Percentiles rank a stretch among this genome's conserved stretches.
Conservation (phyloP, 1,139 yeast genomes). For the Diutina sp. region DNA sequence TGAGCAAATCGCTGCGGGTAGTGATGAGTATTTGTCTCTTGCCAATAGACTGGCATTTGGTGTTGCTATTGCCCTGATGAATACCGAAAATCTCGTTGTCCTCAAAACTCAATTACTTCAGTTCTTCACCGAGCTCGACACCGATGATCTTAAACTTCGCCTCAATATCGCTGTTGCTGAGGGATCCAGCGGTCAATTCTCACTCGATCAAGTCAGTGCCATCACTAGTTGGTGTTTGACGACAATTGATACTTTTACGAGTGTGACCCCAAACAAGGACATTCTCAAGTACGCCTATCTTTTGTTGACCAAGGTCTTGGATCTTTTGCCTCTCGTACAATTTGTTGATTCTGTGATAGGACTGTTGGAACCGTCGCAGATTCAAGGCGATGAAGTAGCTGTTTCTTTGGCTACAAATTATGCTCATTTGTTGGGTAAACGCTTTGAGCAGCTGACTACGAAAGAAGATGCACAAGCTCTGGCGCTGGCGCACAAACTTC, state of each 20-base stretch:
- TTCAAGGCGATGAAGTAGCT: constrained; percentile 14
- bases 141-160: constrained; percentile 36
- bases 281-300: constrained; percentile 21
- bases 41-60: constrained; percentile 53
- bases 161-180: constrained; percentile 45
- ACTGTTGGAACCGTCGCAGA: constrained; percentile 30
- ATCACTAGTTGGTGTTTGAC: constrained; percentile 25
- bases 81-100: constrained; percentile 32
- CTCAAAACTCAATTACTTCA: constrained; percentile 41
- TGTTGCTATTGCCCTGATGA: constrained; percentile 39
- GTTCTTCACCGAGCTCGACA: constrained; percentile 32
- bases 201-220: constrained; percentile 32
- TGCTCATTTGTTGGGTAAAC: constrained; percentile 47
- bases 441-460: constrained; percentile 55
- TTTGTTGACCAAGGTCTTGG: constrained; percentile 48
- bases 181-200: constrained; percentile 13
- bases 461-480: constrained; percentile 29
- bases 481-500: constrained; percentile 24
- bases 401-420: constrained; percentile 37
- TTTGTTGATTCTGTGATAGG: constrained; percentile 57
- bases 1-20: constrained; percentile 21
- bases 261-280: constrained; percentile 5
- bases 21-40: constrained; percentile 24
- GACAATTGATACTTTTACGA: constrained; percentile 20
- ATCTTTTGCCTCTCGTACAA: constrained; percentile 60